Conservation (phyloP, 2,329 filamentous ascomycete genomes). For the Cladosporium sp. region DNA sequence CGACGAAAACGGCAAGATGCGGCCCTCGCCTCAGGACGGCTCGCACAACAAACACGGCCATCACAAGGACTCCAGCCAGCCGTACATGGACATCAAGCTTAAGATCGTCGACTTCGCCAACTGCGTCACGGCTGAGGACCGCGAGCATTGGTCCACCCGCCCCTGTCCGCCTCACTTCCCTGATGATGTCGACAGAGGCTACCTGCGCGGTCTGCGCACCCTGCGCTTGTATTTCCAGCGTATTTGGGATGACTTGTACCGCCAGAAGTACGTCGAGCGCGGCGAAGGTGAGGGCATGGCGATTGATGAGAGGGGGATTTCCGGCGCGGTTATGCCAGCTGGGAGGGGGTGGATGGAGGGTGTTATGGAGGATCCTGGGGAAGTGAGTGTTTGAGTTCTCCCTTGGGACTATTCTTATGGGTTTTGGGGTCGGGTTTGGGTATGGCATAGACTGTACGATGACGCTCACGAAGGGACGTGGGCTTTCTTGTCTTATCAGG, state of each 20-base stretch:
- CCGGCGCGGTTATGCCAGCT: constrained; percentile 27
- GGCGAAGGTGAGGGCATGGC: constrained; percentile 42
- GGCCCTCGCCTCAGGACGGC: not conserved
- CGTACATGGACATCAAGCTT: constrained; percentile 67
- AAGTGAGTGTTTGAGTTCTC: constrained; percentile 30
- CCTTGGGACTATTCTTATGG: not conserved
- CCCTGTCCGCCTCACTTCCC: constrained; percentile 81
- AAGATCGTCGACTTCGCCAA: constrained; percentile 99
- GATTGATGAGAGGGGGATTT: constrained; percentile 33
- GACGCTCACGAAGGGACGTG: not conserved
- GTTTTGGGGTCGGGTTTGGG: not conserved
- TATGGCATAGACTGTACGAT: constrained; percentile 6
- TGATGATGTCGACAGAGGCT: constrained; percentile 80
- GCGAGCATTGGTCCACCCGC: constrained; percentile 44
- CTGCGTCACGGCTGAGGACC: constrained; percentile 85
- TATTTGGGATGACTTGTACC: constrained; percentile 74
- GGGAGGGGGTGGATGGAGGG: constrained; percentile 32
- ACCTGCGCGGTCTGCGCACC: constrained; percentile 79
- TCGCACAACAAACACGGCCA: not conserved
- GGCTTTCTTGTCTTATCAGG: not conserved
- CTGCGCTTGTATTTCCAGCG: constrained; percentile 81
- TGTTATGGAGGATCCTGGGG: constrained; percentile 32
- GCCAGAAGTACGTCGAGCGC: constrained; percentile 35
- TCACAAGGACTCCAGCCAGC: constrained; percentile 19
- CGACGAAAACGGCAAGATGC: constrained; percentile 50